Base-by-base conservation (phyloP, 2,329 filamentous ascomycete species). In the Dactylellina cionopaga region DNA sequence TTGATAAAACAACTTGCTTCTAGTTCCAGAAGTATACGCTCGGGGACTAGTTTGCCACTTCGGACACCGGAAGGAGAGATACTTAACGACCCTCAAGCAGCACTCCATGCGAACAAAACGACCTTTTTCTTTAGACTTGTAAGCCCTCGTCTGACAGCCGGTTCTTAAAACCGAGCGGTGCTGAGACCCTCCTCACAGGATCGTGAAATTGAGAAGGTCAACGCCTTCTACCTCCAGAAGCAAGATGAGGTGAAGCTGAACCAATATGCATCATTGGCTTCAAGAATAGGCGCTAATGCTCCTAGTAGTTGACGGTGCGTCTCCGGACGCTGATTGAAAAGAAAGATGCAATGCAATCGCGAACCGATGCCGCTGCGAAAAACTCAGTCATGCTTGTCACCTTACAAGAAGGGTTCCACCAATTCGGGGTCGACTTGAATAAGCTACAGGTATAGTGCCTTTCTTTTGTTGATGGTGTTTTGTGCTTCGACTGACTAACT, bases 51-150 rank as follows among this genome's bases (percentile, higher is more conserved):
- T 51, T 31, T 68, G 15, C 69, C 69, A 11, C 43, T 68, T 17
- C 60, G 63, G n/a, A 74, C 60, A 25, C 73, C 65, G 2, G 72
- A 72, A 37, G 74, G 71, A 29, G 68, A 74, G 29, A 63, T 71
- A 25, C 74, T 74, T 15, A 76, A 63, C 70, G 92, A 97, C 80
- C 89, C 92, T n/a, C 93, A 96, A 82, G 88, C 90, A 52, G 90
- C 92, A 46, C 85, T 98, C 52, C 93, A 97, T 81, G 95, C 94
- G 65, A 99, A 99, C 83, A 97, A 96, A 82, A 94, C 94, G 64
- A 96, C 94, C 9, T 99, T 99, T 83, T 99, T 99, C 85, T 98
- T 98, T 81, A 91, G 95, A 81, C 85, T 99, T 81, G 92, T 96
- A 87, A 80, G 88, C 76, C 60, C 51, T 52, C 60, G 15, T 29